phyloP scores from a whole-genome alignment of 148 eudicot genomes.

The Chenopodium album region DNA sequence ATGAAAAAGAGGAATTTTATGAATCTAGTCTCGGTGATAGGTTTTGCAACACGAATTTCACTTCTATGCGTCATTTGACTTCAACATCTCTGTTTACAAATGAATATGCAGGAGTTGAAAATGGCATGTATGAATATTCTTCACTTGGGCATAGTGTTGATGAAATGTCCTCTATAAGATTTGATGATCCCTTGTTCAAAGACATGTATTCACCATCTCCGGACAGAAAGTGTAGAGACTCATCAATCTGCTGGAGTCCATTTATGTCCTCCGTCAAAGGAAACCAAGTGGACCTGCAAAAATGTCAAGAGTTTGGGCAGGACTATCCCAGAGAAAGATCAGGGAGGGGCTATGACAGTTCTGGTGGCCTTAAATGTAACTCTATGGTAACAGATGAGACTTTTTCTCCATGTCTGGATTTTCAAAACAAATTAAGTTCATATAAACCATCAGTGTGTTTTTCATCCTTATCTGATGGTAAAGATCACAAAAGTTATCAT shows the following conservation, averaged over 20 bases:
- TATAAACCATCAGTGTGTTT: slow-evolving; percentile 19
- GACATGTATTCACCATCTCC: slow-evolving; percentile 33
- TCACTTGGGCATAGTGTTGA: slow-evolving; percentile 21
- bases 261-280: slow-evolving; percentile 14
- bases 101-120: slow-evolving; percentile 19
- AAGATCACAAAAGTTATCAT: slow-evolving; percentile 21
- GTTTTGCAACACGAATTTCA: slow-evolving; percentile 25
- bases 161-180: slow-evolving; percentile 28
- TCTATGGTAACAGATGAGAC: slow-evolving; percentile 32
- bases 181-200: slow-evolving; percentile 22
- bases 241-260: slow-evolving; percentile 27
- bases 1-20: slow-evolving; percentile 32
- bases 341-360: slow-evolving; percentile 18
- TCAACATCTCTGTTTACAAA: slow-evolving; percentile 11
- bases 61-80: slow-evolving; percentile 20
- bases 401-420: slow-evolving; percentile 34
- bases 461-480: slow-evolving; percentile 20
- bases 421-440: slow-evolving; percentile 16
- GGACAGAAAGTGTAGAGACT: slow-evolving; percentile 23
- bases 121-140: slow-evolving; percentile 22
- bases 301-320: slow-evolving; percentile 18
- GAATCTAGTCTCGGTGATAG: slow-evolving; percentile 18
- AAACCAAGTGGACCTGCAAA: slow-evolving; percentile 23
- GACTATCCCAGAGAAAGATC: slow-evolving; percentile 16
- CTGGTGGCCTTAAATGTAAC: slow-evolving; percentile 29